Base-by-base conservation (phyloP, 352 stramenopile genomes). In the Globisporangium echinulatum region DNA sequence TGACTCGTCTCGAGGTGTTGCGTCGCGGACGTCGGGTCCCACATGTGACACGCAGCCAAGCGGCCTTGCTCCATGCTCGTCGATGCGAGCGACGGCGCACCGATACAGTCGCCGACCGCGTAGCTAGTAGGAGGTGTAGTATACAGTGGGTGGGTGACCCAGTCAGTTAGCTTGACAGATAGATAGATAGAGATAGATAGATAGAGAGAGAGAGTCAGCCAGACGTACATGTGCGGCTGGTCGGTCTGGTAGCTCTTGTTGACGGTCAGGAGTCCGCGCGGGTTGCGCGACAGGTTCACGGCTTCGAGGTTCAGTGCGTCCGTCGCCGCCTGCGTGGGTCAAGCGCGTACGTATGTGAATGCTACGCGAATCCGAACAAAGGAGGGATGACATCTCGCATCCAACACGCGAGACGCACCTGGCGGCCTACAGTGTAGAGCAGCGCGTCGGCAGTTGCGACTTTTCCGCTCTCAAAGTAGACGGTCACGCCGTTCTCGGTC, bases 31-130 rank as follows among this genome's bases (percentile, higher is more conserved):
- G 33, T 75, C 48, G 13, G 25, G 25, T 83, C 71, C 75, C 85
- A 96, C 88, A 96, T 96, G 67, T 95, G 86, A 63, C 79, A 88
- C 36, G 84, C 82, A 4, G 85, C 88, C 17, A 92, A 64, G 11
- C 85, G 82, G 11, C 88, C 88, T 58, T 96, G 88, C 61, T 96
- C 88, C 84, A 96, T 96, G 66, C 82, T 92, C 54, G 88, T 96
- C 15, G 87, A 96, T 49, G 88, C 88, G 38, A 96, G 69, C 19
- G 87, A 79, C 4, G 88, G 88, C 17, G 85, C 87, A 17, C 88
- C 88, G 17, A 96, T 96, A 58, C 88, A 93, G 63, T 96, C 88
- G 33, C 88, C 88, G n/a, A 71, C 84, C 14, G 88, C 87, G 67
- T 95, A 96, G 58, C 82, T 92, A 40, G 6, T 67, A 10, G 15